phyloP scores from a whole-genome alignment of 2,329 filamentous ascomycete species.

The Elsinoe perseae region DNA sequence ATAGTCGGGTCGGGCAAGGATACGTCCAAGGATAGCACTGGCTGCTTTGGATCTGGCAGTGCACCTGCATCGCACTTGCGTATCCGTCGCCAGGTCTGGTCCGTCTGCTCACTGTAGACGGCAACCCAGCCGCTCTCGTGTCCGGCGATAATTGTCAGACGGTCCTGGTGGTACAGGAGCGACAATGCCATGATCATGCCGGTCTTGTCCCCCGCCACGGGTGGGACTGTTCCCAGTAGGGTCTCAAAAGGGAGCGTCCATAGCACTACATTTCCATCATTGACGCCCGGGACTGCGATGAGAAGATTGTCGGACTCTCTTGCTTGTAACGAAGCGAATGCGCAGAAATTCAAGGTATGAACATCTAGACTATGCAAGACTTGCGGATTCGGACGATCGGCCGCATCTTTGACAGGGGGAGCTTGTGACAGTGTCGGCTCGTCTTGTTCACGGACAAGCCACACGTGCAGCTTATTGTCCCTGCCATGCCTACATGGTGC shows the following conservation, averaged over 20 bases:
- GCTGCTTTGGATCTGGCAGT: slow-evolving; percentile 53
- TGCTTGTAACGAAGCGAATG: slow-evolving; percentile 49
- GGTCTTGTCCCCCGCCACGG: slow-evolving; percentile 38
- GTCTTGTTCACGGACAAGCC: slow-evolving; percentile 59
- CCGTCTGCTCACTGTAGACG: slow-evolving; percentile 32
- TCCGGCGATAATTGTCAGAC: slow-evolving; percentile 60
- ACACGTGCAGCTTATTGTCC: slow-evolving; percentile 78
- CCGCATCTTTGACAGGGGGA: slow-evolving; percentile 59
- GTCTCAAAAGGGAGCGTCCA: slow-evolving; percentile 70
- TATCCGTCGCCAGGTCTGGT: slow-evolving; percentile 2
- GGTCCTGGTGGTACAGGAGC: slow-evolving; percentile 39
- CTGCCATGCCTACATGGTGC: slow-evolving; percentile 63
- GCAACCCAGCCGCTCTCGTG: slow-evolving; percentile 79
- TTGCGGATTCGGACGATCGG: slow-evolving; percentile 61
- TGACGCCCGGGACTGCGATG: slow-evolving; percentile 62
- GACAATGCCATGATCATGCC: slow-evolving; percentile 85
- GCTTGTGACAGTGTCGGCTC: slow-evolving; percentile 58
- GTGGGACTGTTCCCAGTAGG: slow-evolving; percentile 54
- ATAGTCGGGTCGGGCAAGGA: slow-evolving; percentile 37
- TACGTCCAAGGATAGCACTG: slow-evolving; percentile 58
- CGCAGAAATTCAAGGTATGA: slow-evolving; percentile 92
- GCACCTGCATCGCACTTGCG: slow-evolving; percentile 22
- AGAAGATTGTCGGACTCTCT: slow-evolving; percentile 38
- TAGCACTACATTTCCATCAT: slow-evolving; percentile 61
- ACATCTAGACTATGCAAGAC: slow-evolving; percentile 75